Base-by-base conservation (phyloP, 176 grass and related monocot species). In the Tillandsia fasciculata region DNA sequence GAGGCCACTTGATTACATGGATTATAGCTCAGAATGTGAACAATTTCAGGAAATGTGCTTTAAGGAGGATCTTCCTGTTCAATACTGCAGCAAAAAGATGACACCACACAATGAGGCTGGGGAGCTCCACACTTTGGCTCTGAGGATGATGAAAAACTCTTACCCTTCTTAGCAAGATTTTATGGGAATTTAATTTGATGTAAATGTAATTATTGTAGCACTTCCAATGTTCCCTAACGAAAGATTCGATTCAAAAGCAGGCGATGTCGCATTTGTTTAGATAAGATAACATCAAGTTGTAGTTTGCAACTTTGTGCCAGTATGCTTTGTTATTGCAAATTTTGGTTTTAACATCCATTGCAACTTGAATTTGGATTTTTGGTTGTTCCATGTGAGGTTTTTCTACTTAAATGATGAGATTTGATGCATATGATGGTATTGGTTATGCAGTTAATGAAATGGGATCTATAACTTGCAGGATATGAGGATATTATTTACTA, bases 121-220 rank as follows among this genome's bases (percentile, higher is more conserved):
- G 65, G 94, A 99, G 11, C 94, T 99, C 15, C 94, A 99, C 65
- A 86, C 88, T 50, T 78, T 99, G 70, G 87, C 87, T 0, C 90
- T 87, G 80, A 86, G 78, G 42, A 88, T 99, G 86, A 93, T 93
- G 89, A 70, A 71, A 10, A 87, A 87, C 82, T 78, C 74, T 61
- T 79, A 84, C 76, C 83, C 84, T 67, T 22, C 64, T 13, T 66
- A 18, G 20, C n/a, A 18, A 59, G 54, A 4, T 17, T 22, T 9
- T 22, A 9, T 9, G 1, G 1, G 54, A 58, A 58, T 58, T 13
- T n/a, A n/a, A n/a, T n/a, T 13, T 14, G 12, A 17, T 8, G 20
- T 9, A 17, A 18, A 59, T 14, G 17, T 59, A 18, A 7, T 59
- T n/a, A 17, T 18, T 58, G 6, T 22, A 59, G 9, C 20, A 18